Base-by-base conservation (phyloP, 2,329 filamentous ascomycete species). In the Metarhizium album region DNA sequence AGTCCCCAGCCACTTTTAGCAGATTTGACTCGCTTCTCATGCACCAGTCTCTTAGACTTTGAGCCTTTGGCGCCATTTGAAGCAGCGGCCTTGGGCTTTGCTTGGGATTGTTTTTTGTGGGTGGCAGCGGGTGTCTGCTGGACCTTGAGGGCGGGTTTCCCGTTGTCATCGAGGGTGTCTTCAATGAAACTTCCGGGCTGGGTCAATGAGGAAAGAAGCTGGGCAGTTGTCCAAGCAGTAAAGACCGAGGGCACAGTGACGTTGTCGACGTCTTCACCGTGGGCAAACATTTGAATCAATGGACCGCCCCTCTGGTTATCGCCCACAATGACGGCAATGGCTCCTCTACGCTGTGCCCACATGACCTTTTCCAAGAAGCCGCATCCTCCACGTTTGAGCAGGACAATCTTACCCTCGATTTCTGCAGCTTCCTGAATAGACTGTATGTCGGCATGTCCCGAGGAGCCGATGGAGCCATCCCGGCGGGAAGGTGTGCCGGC, bases 251-350 rank as follows among this genome's bases (percentile, higher is more conserved):
- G 90, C 49, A 98, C 96, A 1, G 89, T 89, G 57, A 97, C 80
- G 61, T 96, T 95, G 33, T 90, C 94, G 3, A 91, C 95, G 33
- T 68, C 67, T 63, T 97, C 90, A 37, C 91, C 93, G 61, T 87
- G 83, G n/a, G 93, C 93, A 66, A 95, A 97, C 93, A 98, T 98
- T 59, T 94, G 93, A 47, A 97, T 87, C 54, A 98, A 72, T 35
- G 86, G 86, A 3, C 90, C 90, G 43, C 91, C 91, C 54, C 87
- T 86, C 52, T 87, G 85, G 65, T 96, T 87, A 66, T 98, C 93
- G 24, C 93, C 93, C 3, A 98, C 90, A 57, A 98, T 94, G 53
- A 98, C 74, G 35, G 88, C 93, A 53, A 90, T 78, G 20, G 86
- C 93, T 23, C 93, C 93, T 62, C 93, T 81, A 54, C 90, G 80